phyloP scores from a whole-genome alignment of 2,329 filamentous ascomycete genomes.

The Thelonectria olida region DNA sequence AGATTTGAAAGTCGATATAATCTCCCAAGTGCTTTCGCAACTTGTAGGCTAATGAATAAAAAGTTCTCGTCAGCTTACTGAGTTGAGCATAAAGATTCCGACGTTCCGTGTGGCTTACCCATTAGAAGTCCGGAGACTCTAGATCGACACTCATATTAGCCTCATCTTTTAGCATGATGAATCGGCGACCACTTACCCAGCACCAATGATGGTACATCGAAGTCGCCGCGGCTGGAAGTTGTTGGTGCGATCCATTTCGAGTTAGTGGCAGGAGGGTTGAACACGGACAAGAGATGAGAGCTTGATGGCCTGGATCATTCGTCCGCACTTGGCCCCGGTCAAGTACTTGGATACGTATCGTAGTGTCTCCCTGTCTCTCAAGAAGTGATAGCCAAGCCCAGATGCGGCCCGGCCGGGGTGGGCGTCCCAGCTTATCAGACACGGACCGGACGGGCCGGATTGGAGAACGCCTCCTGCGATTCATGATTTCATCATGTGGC shows the following conservation, averaged over 20 bases:
- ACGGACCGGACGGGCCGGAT: conserved; percentile 9
- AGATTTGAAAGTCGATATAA: conserved; percentile 42
- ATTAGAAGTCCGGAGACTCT: conserved; percentile 25
- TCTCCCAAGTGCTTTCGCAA: conserved; percentile 25
- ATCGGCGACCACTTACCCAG: conserved; percentile 16
- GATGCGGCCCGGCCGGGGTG: neutral
- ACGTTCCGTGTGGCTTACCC: conserved; percentile 3
- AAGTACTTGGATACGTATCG: conserved; percentile 4
- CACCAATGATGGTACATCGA: conserved; percentile 32
- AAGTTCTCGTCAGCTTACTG: neutral
- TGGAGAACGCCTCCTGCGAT: neutral
- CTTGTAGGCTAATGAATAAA: conserved; percentile 31
- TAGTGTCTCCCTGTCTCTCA: too few relatives aligned
- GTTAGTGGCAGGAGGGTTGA: neutral
- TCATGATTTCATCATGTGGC: neutral
- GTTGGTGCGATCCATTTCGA: neutral
- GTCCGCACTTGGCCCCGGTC: neutral
- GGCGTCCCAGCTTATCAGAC: neutral
- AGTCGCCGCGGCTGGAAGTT: neutral
- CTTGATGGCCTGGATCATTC: neutral
- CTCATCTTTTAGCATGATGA: neutral
- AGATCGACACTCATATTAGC: neutral
- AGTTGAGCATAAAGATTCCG: neutral
- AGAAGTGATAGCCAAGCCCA: neutral
- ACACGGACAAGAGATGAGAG: too few relatives aligned